Evolutionary conservation across 1,139 yeast genomes (phyloP), one percentile per base, ranked within the genome.

Genomic region (Sugiyamaella castrensis): DNA sequence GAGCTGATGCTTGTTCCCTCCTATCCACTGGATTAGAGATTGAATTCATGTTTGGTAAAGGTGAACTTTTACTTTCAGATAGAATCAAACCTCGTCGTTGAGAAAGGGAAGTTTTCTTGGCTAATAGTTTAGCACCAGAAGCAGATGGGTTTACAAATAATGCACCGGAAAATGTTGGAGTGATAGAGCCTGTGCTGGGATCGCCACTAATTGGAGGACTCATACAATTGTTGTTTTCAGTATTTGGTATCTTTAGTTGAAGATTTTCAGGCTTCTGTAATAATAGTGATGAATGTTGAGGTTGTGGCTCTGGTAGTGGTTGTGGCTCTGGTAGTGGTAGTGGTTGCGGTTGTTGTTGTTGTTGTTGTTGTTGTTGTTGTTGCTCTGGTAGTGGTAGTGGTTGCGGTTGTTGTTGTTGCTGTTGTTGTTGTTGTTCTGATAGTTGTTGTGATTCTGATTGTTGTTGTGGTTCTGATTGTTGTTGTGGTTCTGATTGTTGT

Each of bases 41-140:
- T 43, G 51, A 51, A 30, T 48, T 48, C 16, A 52, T 43, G 19
- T 51, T 52, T 4, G 47, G 41, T 12, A 43, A 29, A 5, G 46
- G 35, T 11, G 50, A 47, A 31, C 42, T 35, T 31, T 39, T 30
- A 26, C 40, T 38, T 27, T 34, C 51, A 39, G 53, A 51, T 9
- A 63, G 52, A 8, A 60, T 59, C 55, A 64, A 46, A 9, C 69
- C 68, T 11, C 70, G 59, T n/a, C 70, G 58, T 40, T 61, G 64
- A 6, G 69, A 64, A 24, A 66, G 56, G 8, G 69, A 65, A 1
- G 66, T 58, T 37, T 55, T 53, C 32, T 54, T 52, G 10, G 55
- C 33, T 36, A 51, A 50, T n/a, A 57, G 45, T 13, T 50, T 47
- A 4, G 44, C 42, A 8, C 49, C 52, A 5, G 43, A 16, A 10